These are phyloP conservation scores for Sporothrix luriei DNA, from an alignment of 2,329 filamentous ascomycete species.

Conservation along the genomic window DNA sequence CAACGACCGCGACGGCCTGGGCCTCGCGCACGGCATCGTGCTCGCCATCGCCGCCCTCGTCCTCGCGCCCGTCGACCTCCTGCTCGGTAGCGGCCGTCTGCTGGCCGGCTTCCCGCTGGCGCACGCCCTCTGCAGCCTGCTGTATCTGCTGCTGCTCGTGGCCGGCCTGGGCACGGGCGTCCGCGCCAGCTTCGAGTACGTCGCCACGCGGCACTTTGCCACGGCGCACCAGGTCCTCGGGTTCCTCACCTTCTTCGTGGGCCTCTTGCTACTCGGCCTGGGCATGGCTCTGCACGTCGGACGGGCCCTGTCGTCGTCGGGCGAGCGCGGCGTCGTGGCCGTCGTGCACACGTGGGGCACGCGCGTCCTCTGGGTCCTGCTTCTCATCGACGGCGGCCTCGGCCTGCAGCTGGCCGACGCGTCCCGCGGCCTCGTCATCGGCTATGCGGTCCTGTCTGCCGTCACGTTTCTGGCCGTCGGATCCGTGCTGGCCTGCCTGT, in stretches of 20 bases:
- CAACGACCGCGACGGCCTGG: constrained; percentile 32
- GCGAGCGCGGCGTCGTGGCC: constrained; percentile 32
- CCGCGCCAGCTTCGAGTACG: constrained; percentile 35
- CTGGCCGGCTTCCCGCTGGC: constrained; percentile 34
- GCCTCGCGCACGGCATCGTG: constrained; percentile 38
- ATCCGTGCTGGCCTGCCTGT: constrained; percentile 8
- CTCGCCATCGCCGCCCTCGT: constrained; percentile 37
- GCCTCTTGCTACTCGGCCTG: constrained; percentile 36
- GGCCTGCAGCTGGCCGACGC: constrained; percentile 18
- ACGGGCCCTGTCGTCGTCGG: constrained; percentile 33
- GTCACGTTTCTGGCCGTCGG: background rate
- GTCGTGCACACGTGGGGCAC: constrained; percentile 37
- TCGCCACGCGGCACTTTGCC: constrained; percentile 36
- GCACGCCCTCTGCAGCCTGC: constrained; percentile 33
- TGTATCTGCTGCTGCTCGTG: constrained; percentile 37
- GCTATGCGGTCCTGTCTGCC: constrained; percentile 9
- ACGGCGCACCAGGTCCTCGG: constrained; percentile 39
- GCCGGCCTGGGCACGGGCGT: constrained; percentile 38
- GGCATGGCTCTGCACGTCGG: constrained; percentile 34
- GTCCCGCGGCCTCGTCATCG: constrained; percentile 11
- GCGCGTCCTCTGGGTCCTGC: constrained; percentile 37
- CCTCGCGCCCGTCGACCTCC: constrained; percentile 37
- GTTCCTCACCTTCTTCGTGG: constrained; percentile 36
- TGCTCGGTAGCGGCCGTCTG: constrained; percentile 34
- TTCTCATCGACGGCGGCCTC: constrained; percentile 39